Evolutionary conservation across 2,329 filamentous ascomycete genomes (phyloP), one percentile per base, ranked within the genome.

Genomic region (Xylariaceae sp.): DNA sequence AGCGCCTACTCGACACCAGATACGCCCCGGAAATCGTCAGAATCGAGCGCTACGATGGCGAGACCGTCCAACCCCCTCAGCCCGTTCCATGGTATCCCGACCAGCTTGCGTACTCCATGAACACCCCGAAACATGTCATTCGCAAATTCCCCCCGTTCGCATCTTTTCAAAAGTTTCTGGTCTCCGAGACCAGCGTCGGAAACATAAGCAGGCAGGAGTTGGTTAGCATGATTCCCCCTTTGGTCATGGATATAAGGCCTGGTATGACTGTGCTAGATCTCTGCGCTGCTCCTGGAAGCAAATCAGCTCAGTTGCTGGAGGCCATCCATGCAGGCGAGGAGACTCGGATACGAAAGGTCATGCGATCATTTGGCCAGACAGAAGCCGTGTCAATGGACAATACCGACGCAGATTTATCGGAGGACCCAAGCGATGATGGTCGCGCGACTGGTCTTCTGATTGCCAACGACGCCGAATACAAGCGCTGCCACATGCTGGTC

Each of bases 151-250:
- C 88, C 28, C 93, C 93, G 3, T 98, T 98, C 63, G 84, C 89
- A 37, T 85, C 87, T 19, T 97, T 98, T 68, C 93, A 98, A 65
- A 95, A 94, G 64, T 98, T 96, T 72, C 77, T 98, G 38, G 93
- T 98, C 37, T 94, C 91, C 39, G 93, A 98, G 74, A 96, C 93
- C 3, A 89, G 87, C 42, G 89, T 97, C 17, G 93, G 93, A 57
- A 98, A 97, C 64, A 97, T 98, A 58, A 95, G 87, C 66, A 82
- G 93, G 57, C 93, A 98, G 67, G 93, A 98, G 69, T 85, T 95
- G 34, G 93, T 98, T 59, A 95, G 89, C 71, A 98, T 98, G 93
- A 97, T 98, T 49, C 93, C 93, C 19, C 93, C 93, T 19, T 77
- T 97, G 54, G 74, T 97, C 55, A 86, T 98, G 73, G 90, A 97